phyloP scores from a whole-genome alignment of 192 early-diverging fungal genomes.

The Rhizophlyctis rosea region DNA sequence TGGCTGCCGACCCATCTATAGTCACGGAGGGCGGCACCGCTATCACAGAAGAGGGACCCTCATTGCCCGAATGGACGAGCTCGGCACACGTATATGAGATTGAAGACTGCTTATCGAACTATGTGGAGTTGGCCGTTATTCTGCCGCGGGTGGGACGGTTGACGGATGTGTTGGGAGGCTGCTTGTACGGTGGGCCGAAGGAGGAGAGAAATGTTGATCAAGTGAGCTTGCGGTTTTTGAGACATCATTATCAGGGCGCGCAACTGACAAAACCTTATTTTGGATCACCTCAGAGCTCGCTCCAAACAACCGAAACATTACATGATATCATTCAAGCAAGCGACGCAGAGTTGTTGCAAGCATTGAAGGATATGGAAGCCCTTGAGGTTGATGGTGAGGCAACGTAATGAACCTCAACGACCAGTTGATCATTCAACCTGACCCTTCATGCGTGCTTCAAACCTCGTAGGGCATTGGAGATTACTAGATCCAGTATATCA shows the following conservation, averaged over 20 bases:
- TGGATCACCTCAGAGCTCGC: background rate
- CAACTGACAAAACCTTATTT: too few species aligned
- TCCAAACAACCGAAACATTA: slow-evolving; percentile 16
- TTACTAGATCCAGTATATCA: slow-evolving; percentile 25
- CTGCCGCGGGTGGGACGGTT: slow-evolving; percentile 22
- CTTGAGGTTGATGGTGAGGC: slow-evolving; percentile 24
- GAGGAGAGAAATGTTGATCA: slow-evolving; percentile 8
- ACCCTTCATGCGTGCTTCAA: background rate
- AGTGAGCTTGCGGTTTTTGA: too few species aligned
- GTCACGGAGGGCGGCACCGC: background rate
- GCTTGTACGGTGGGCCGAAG: slow-evolving; percentile 15
- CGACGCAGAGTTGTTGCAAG: slow-evolving; percentile 19
- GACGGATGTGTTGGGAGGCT: slow-evolving; percentile 2
- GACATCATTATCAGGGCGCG: too few species aligned
- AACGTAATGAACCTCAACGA: too few species aligned
- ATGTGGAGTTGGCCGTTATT: slow-evolving; percentile 14
- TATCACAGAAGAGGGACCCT: too few species aligned
- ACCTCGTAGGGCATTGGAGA: background rate
- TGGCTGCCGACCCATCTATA: background rate
- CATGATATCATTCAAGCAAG: slow-evolving; percentile 27
- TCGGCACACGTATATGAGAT: slow-evolving; percentile 4
- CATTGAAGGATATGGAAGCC: slow-evolving; percentile 24
- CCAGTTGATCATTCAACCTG: too few species aligned
- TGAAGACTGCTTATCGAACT: slow-evolving; percentile 9
- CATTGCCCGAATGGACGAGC: too few species aligned